phyloP scores from a whole-genome alignment of 2,329 filamentous ascomycete species.

The Phialophora verrucosa region DNA sequence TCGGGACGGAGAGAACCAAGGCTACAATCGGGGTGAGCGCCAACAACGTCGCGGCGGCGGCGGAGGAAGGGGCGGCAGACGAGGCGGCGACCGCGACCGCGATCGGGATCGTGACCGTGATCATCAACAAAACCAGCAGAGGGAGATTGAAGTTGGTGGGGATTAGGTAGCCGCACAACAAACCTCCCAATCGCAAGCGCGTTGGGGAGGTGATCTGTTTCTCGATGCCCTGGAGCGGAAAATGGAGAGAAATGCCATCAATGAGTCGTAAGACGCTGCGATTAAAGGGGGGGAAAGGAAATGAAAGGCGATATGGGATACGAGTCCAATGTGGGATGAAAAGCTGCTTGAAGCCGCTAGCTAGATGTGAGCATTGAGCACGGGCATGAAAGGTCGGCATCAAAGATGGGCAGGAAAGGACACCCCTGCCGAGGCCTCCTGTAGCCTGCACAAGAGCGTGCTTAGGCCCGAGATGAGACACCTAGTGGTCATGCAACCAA shows the following conservation, averaged over 20 bases:
- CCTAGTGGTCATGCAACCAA: background rate
- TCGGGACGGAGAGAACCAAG: slow-evolving; percentile 20
- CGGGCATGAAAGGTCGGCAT: background rate
- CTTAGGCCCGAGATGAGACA: background rate
- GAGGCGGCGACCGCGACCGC: slow-evolving; percentile 40
- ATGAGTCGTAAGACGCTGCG: background rate
- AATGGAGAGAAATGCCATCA: background rate
- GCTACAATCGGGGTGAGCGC: slow-evolving; percentile 21
- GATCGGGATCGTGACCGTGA: slow-evolving; percentile 38
- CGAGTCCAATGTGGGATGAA: background rate
- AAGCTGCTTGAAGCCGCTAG: background rate
- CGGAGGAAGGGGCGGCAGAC: slow-evolving; percentile 41
- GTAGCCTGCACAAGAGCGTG: background rate
- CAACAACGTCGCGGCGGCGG: slow-evolving; percentile 23
- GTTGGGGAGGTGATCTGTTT: background rate
- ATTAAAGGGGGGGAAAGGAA: background rate
- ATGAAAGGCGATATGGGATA: background rate
- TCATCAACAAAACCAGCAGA: slow-evolving; percentile 32
- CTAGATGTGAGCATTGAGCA: background rate
- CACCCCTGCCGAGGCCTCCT: background rate
- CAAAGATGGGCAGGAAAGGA: background rate
- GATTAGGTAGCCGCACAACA: slow-evolving; percentile 38
- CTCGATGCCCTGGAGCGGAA: background rate
- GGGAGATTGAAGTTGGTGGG: slow-evolving; percentile 47
- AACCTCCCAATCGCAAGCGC: background rate